Conservation (phyloP, 768 basidiomycete species). For the Pholiota microspora region DNA sequence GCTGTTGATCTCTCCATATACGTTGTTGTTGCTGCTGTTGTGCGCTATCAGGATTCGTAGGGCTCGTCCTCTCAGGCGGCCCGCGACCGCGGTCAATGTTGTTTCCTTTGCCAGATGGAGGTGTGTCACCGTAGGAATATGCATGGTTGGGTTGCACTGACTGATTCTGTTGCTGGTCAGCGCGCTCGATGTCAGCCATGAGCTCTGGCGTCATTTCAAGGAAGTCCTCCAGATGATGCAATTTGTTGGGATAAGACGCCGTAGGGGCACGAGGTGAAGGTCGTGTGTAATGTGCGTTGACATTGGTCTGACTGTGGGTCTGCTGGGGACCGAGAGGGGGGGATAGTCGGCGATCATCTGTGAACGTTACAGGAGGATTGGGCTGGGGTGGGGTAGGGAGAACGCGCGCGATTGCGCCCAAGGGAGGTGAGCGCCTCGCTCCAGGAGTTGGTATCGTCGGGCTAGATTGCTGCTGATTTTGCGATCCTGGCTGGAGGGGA, state of each 20-base stretch:
- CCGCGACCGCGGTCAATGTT: constrained; percentile 54
- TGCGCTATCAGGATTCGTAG: constrained; percentile 47
- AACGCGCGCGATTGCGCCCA: constrained; percentile 31
- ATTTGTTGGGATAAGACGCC: constrained; percentile 55
- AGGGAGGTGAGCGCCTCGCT: constrained; percentile 36
- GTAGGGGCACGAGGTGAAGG: constrained; percentile 56
- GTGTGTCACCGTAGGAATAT: constrained; percentile 29
- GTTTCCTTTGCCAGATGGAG: constrained; percentile 50
- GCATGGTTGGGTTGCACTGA: constrained; percentile 24
- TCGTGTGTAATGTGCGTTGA: constrained; percentile 57
- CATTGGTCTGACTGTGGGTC: constrained; percentile 26
- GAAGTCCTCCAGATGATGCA: constrained; percentile 41
- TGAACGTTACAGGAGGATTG: constrained; percentile 28
- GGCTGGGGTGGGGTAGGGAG: constrained; percentile 47
- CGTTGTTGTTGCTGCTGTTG: constrained; percentile 36
- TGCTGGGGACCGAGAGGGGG: constrained; percentile 33
- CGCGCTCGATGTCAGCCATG: constrained; percentile 69
- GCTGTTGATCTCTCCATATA: constrained; percentile 18
- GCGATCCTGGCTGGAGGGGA: constrained; percentile 33
- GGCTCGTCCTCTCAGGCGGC: constrained; percentile 48
- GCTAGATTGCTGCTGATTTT: constrained; percentile 42
- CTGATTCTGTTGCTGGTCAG: constrained; percentile 59
- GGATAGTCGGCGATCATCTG: constrained; percentile 33
- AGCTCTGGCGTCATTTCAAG: constrained; percentile 72
- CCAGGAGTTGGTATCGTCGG: constrained; percentile 41